A percentile compares a stretch with the other conserved stretches of the same genome.
Conservation (phyloP, 176 grass and related monocot species). For the Oryza coarctata region DNA sequence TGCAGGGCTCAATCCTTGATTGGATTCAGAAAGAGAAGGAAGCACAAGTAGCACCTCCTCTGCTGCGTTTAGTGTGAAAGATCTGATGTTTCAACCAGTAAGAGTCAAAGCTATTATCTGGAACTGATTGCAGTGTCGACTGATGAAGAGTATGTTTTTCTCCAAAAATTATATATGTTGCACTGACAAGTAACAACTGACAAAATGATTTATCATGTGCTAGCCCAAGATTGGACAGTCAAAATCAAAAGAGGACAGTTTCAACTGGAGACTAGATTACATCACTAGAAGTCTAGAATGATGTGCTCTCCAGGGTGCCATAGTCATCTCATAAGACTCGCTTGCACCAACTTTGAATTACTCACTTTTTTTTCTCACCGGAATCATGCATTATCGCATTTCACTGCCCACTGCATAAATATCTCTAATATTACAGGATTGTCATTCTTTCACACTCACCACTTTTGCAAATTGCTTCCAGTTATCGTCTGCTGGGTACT, state of each 20-base stretch:
- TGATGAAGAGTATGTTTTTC: too few species aligned
- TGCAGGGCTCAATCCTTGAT: neutral
- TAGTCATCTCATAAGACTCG: neutral
- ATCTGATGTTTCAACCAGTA: too few species aligned
- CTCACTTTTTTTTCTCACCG: too few species aligned
- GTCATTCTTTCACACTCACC: neutral
- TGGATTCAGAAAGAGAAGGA: neutral
- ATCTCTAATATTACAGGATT: neutral
- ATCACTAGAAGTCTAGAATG: neutral
- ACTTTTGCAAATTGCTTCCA: neutral
- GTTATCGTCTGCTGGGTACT: neutral
- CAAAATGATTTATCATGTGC: neutral
- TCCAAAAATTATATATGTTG: too few species aligned
- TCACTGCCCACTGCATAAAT: too few species aligned
- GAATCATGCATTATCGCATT: too few species aligned
- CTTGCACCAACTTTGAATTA: too few species aligned
- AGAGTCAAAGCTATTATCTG: too few species aligned
- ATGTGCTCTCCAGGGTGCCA: neutral
- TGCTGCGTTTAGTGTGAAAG: too few species aligned
- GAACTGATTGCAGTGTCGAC: too few species aligned
- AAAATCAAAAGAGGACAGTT: neutral
- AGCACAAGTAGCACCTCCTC: neutral
- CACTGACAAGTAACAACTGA: neutral
- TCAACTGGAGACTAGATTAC: neutral
- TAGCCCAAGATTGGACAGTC: neutral